Evolutionary conservation across 2,329 filamentous ascomycete species (phyloP).

Genomic region (Phialophora chinensis): DNA sequence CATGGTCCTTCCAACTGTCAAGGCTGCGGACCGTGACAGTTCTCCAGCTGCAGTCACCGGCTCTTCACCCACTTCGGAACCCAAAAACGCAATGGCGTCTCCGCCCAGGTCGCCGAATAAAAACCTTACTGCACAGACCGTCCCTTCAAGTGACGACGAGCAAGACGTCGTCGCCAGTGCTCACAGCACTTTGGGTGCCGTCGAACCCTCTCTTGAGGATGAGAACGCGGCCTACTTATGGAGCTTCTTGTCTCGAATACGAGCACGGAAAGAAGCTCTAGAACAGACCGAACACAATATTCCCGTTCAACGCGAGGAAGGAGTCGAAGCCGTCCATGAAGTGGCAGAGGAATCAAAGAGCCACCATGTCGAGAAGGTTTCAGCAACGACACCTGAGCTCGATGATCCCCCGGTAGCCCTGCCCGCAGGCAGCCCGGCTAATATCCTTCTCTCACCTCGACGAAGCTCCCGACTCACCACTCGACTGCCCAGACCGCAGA

Average conservation of each 20-base stretch:
- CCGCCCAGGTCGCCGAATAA: not conserved
- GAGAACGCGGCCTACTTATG: slow-evolving; percentile 40
- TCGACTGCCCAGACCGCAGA: slow-evolving; percentile 40
- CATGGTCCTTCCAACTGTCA: not conserved
- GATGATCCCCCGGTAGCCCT: slow-evolving; percentile 10
- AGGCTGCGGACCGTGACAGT: slow-evolving; percentile 4
- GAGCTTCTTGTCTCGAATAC: slow-evolving; percentile 36
- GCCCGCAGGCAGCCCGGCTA: slow-evolving; percentile 17
- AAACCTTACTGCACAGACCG: not conserved
- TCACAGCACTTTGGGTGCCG: not conserved
- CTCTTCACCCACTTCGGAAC: not conserved
- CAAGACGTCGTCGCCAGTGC: not conserved
- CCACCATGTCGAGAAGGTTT: not conserved
- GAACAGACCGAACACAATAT: slow-evolving; percentile 2
- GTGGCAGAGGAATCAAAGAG: not conserved
- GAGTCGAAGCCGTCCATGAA: slow-evolving; percentile 9
- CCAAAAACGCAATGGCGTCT: not conserved
- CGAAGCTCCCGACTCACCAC: slow-evolving; percentile 46
- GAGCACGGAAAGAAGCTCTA: slow-evolving; percentile 32
- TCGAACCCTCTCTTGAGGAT: slow-evolving; percentile 24
- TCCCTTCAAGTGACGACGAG: not conserved
- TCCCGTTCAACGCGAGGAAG: not conserved
- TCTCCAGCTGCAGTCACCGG: not conserved
- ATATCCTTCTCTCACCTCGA: slow-evolving; percentile 38
- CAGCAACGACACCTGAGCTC: not conserved